Evolutionary conservation across 768 basidiomycete species (phyloP), one percentile per base, ranked within the genome.

Genomic region (Dioszegia hungarica): DNA sequence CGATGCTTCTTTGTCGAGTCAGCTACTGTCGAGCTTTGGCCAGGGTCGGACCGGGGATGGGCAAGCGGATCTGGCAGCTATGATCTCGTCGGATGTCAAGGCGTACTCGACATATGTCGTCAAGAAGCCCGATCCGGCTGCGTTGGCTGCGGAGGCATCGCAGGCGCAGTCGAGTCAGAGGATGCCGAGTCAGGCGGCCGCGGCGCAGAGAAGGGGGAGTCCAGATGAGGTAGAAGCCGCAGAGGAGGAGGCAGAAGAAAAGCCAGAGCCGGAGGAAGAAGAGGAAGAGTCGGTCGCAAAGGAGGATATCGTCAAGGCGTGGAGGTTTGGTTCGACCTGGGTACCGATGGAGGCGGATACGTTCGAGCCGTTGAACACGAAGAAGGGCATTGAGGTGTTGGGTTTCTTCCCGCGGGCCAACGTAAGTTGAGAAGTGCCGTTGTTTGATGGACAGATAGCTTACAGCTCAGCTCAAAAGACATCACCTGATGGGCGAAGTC

Each of bases 311-410:
- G 69, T 74, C 31, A 73, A 74, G 41, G 75, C 75, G 1, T 75
- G 74, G 67, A 63, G 69, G 36, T 76, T 76, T 53, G 76, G 76
- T 4, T 74, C 66, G 22, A 73, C 88, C 0, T 92, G 90, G 75
- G 87, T 84, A 2, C 90, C 89, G 0, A 86, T 86, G 75, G 87
- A 89, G 1, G 89, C 90, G 49, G 89, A 85, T n/a, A 84, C 86
- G 51, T 94, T 91, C 65, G 82, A 83, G 28, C 82, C 79, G 60
- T 78, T 95, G 36, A 77, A 79, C n/a, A 88, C 90, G 0, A 81
- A 78, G 68, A 86, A 85, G 66, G 94, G 94, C 0, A 86, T 98
- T 44, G 89, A 94, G 48, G 83, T 98, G 39, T 83, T 87, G 65
- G 87, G 86, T 0, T 95, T 97, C 79, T 87, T 95, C 74, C 81